Conservation (phyloP, 2,329 filamentous ascomycete species). For the Aspergillus alliaceus region DNA sequence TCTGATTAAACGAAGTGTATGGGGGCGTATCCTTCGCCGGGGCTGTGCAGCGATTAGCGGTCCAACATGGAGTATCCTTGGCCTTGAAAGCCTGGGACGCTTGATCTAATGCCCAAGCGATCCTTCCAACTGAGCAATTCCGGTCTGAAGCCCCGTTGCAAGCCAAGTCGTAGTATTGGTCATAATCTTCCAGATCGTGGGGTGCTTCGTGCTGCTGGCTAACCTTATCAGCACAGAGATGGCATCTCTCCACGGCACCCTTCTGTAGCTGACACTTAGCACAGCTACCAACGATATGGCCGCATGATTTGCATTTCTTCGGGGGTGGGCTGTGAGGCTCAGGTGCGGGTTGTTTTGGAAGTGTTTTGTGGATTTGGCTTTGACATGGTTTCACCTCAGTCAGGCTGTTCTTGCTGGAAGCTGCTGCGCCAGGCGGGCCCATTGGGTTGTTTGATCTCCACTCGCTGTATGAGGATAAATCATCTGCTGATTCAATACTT, state of each 20-base stretch:
- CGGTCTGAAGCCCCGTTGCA: neutral
- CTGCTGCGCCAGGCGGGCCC: neutral
- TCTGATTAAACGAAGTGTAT: too few relatives aligned
- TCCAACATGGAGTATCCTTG: neutral
- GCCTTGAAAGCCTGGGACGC: neutral
- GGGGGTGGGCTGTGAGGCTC: neutral
- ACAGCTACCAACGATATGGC: neutral
- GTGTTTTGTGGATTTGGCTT: neutral
- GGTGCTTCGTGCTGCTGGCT: neutral
- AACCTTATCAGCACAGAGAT: neutral
- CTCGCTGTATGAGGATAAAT: too few relatives aligned
- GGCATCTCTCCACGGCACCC: neutral
- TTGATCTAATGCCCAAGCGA: neutral
- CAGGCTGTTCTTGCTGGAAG: neutral
- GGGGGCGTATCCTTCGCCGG: neutral
- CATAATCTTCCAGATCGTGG: neutral
- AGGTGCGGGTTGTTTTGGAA: neutral
- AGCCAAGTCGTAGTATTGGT: neutral
- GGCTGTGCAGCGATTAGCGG: neutral
- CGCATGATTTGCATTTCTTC: neutral
- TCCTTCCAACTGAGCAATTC: neutral
- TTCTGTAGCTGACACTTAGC: neutral
- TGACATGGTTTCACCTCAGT: too few relatives aligned
- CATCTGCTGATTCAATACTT: neutral
- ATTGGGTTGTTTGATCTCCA: neutral